Percentiles rank a stretch among this genome's conserved stretches.
phyloP scores from a whole-genome alignment of 139 green algal species.

The Raphidocelis subcapitata region DNA sequence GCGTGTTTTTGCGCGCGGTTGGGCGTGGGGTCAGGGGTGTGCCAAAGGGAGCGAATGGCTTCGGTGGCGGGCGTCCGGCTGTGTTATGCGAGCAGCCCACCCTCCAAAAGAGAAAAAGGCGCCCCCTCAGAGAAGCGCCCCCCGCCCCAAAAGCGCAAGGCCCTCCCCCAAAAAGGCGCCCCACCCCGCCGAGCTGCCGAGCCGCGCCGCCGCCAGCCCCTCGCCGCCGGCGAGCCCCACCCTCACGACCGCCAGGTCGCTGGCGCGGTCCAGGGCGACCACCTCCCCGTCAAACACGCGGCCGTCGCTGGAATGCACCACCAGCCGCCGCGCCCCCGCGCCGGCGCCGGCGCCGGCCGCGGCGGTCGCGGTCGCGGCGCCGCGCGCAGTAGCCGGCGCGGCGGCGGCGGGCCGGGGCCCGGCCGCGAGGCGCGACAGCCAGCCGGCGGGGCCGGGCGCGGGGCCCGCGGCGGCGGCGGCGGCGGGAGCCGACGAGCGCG shows the following conservation, averaged over 20 bases:
- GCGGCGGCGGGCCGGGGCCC: not conserved
- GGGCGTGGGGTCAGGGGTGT: too few species aligned
- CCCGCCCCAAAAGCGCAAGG: too few species aligned
- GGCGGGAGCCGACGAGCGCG: too few species aligned
- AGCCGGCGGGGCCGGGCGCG: not conserved
- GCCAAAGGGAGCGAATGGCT: too few species aligned
- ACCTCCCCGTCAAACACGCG: slow-evolving; percentile 70
- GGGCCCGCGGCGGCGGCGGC: not conserved
- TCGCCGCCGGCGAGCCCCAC: too few species aligned
- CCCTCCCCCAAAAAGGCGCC: too few species aligned
- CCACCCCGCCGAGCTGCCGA: not conserved
- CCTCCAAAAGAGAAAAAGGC: too few species aligned
- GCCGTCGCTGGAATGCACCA: slow-evolving; percentile 76
- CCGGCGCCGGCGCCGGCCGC: not conserved
- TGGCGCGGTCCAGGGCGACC: slow-evolving; percentile 51
- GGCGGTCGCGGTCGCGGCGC: not conserved
- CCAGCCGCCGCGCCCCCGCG: not conserved
- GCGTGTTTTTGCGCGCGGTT: too few species aligned
- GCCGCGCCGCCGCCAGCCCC: not conserved
- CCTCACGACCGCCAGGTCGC: slow-evolving; percentile 72
- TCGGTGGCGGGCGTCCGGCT: too few species aligned
- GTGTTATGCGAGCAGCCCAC: too few species aligned
- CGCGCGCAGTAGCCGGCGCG: not conserved
- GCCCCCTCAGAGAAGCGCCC: too few species aligned
- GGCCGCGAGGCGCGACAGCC: not conserved